Base-by-base conservation (phyloP, 1,139 yeast species). In the Debaryomyces robertsiae region DNA sequence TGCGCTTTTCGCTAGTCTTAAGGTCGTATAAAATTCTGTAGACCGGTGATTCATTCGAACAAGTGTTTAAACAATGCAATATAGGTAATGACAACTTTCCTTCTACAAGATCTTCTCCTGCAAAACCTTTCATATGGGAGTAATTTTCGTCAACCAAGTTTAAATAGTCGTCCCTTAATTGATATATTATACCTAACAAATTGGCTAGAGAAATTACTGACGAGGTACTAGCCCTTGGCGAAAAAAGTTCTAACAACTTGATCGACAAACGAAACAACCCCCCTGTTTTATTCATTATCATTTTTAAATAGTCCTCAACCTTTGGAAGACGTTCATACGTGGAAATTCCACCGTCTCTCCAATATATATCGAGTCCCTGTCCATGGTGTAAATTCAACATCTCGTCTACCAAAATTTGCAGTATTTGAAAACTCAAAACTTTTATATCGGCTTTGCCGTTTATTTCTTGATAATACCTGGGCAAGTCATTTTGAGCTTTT, bases 261-360 rank as follows among this genome's bases (percentile, higher is more conserved):
- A 84, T 79, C 0, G 93, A 82, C 30, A 90, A 66, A 43, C 96
- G 70, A 56, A 89, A 85, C 25, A 90, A 65, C 0, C 97, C 96
- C 1, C 96, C 96, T 0, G 97, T 90, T 56, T 90, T 90, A 57
- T 88, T 81, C 74, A 78, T 78, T 13, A 86, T 95, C 97, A 91
- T 91, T 34, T 73, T 71, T 30, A 82, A 60, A 56, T 91, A 90
- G 52, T 87, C 84, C 4, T 69, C 69, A 46, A 84, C 85, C 1
- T 72, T 64, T 0, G 97, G 97, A 31, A 89, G 72, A 1, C 62
- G 61, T 4, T 34, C 22, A 6, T 36, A 36, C 19, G 75, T 53
- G 17, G 15, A 33, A 3, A 15, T 16, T n/a, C 30, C 30, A 31
- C 48, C 41, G 47, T 90, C 96, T 47, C 97, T 69, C 96, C 97